These are phyloP conservation scores for Oenanthe javanica DNA, from an alignment of 140 eudicot genomes.

Conservation along the genomic window DNA sequence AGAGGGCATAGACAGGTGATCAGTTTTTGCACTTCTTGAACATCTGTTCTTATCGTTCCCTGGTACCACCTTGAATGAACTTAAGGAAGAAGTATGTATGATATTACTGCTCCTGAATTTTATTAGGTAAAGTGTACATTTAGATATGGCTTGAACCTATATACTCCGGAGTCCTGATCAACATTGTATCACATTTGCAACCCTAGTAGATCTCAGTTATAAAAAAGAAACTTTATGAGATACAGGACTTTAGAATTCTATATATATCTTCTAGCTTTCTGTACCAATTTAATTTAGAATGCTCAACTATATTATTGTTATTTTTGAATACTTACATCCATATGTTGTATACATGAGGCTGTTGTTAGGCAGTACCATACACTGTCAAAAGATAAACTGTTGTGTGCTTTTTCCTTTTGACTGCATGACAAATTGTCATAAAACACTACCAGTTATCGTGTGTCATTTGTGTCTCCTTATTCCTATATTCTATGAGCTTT, in stretches of 20 bases:
- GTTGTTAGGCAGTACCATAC: not conserved
- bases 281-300: not conserved
- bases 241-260: not conserved
- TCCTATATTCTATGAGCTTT: not conserved
- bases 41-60: not conserved
- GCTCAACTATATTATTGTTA: not conserved
- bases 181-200: not conserved
- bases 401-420: not conserved
- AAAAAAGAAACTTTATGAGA: not conserved
- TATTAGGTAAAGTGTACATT: not conserved
- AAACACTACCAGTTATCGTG: not conserved
- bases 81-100: not conserved
- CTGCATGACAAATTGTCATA: not conserved
- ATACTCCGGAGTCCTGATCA: not conserved
- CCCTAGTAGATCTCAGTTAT: not conserved
- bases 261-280: not conserved
- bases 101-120: not conserved
- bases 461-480: not conserved
- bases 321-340: not conserved
- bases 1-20: slow-evolving; percentile 88
- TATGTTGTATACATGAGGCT: not conserved
- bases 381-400: not conserved
- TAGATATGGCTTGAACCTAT: not conserved
- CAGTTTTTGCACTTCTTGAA: not conserved
- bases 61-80: not conserved